Evolutionary conservation across 139 green algal genomes (phyloP).

Genomic region (Micractinium conductrix): DNA sequence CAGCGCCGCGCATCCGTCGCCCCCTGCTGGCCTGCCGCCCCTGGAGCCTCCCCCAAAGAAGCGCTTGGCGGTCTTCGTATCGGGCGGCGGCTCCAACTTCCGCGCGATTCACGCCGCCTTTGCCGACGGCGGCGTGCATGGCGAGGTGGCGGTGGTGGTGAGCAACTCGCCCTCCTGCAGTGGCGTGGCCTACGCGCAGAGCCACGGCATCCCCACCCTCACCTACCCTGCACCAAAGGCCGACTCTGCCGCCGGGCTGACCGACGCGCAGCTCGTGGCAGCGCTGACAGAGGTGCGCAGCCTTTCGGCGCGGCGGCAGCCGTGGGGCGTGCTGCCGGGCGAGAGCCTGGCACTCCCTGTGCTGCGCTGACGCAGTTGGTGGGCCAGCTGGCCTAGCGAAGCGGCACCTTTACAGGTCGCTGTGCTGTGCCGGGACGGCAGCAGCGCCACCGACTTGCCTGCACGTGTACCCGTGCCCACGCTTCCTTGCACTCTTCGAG

Average conservation of each 20-base stretch:
- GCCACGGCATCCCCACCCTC: conserved; percentile 77
- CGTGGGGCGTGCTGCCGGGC: too few relatives aligned
- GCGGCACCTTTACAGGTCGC: not conserved
- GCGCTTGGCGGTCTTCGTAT: conserved; percentile 79
- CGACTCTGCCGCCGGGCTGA: conserved; percentile 32
- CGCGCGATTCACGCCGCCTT: conserved; percentile 82
- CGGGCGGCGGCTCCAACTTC: conserved; percentile 93
- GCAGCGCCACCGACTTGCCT: not conserved
- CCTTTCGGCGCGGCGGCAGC: too few relatives aligned
- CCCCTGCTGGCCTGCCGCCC: not conserved
- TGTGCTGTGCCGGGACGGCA: not conserved
- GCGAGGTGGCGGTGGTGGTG: conserved; percentile 71
- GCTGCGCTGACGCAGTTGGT: not conserved
- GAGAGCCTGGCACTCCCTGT: too few relatives aligned
- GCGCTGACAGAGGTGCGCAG: conserved; percentile 41
- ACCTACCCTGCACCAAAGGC: conserved; percentile 76
- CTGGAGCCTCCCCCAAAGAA: conserved; percentile 2
- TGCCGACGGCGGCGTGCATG: conserved; percentile 73
- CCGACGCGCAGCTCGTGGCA: conserved; percentile 61
- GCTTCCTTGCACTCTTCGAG: not conserved
- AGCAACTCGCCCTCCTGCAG: conserved; percentile 84
- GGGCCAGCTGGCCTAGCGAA: too few relatives aligned
- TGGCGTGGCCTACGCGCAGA: conserved; percentile 76
- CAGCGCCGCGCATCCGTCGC: not conserved
- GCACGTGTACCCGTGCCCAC: not conserved